Percentiles rank a stretch among this genome's conserved stretches.
Evolutionary conservation across 345 rosid species (phyloP).

Genomic region (Lagerstroemia speciosa): DNA sequence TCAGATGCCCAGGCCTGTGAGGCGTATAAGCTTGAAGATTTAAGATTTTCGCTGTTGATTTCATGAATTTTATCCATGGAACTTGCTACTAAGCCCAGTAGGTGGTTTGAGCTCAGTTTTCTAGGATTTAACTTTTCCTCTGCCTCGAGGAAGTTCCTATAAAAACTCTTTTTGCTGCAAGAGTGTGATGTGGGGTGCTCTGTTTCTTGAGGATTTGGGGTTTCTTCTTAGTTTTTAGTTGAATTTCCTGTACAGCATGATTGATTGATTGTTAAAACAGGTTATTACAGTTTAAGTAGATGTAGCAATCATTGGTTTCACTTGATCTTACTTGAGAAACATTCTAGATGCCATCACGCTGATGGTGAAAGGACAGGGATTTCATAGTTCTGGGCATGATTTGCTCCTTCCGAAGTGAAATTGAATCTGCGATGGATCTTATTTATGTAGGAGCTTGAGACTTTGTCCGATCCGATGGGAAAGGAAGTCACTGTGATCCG

Average conservation of each 20-base stretch:
- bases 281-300: background rate
- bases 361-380: background rate
- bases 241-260: too few species aligned
- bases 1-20: background rate
- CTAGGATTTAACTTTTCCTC: too few species aligned
- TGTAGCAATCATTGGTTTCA: background rate
- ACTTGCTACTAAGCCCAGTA: background rate
- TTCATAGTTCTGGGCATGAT: background rate
- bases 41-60: background rate
- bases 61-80: background rate
- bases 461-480: slow-evolving; percentile 92
- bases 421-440: background rate
- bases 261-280: background rate
- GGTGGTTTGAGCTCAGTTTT: background rate
- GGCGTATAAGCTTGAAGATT: background rate
- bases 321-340: background rate
- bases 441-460: slow-evolving; percentile 73
- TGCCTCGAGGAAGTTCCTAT: background rate
- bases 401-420: background rate
- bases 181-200: background rate
- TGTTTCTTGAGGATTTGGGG: background rate
- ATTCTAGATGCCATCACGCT: background rate
- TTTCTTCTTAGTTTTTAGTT: background rate
- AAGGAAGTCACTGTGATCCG: slow-evolving; percentile 76
- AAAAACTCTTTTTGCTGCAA: background rate